Conservation (phyloP, 176 grass and related monocot species). For the Elymus sibiricus region DNA sequence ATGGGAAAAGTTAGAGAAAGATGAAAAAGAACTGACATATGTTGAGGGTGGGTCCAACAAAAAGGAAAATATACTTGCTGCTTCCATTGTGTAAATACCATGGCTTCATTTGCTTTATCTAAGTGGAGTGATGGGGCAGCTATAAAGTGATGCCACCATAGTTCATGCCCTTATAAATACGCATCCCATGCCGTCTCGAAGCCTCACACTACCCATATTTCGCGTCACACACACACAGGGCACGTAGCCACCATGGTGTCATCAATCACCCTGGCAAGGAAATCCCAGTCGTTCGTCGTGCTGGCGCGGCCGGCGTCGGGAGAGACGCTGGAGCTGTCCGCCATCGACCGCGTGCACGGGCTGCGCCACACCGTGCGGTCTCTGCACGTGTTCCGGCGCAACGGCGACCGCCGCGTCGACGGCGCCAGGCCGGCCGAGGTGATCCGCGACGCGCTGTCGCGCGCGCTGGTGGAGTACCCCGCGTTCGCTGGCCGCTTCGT, state of each 20-base stretch:
- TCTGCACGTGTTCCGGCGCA: conserved; percentile 53
- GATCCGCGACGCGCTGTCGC: conserved; percentile 53
- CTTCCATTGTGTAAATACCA: too few relatives aligned
- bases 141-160: too few relatives aligned
- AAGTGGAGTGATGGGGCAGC: too few relatives aligned
- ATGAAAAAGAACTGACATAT: too few relatives aligned
- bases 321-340: conserved; percentile 37
- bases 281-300: conserved; percentile 33
- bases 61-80: too few relatives aligned
- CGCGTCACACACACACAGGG: neutral
- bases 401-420: neutral
- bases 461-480: conserved; percentile 54
- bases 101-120: too few relatives aligned
- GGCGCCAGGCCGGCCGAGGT: conserved; percentile 15
- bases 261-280: conserved; percentile 19
- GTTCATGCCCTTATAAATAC: conserved; percentile 18
- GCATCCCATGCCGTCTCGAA: neutral
- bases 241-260: neutral
- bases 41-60: too few relatives aligned
- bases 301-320: conserved; percentile 13
- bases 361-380: conserved; percentile 62
- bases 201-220: neutral
- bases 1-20: too few relatives aligned
- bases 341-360: conserved; percentile 58
- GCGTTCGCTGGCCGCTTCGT: conserved; percentile 70